phyloP scores from a whole-genome alignment of 2,329 filamentous ascomycete species.

The Fusarium xyrophilum region DNA sequence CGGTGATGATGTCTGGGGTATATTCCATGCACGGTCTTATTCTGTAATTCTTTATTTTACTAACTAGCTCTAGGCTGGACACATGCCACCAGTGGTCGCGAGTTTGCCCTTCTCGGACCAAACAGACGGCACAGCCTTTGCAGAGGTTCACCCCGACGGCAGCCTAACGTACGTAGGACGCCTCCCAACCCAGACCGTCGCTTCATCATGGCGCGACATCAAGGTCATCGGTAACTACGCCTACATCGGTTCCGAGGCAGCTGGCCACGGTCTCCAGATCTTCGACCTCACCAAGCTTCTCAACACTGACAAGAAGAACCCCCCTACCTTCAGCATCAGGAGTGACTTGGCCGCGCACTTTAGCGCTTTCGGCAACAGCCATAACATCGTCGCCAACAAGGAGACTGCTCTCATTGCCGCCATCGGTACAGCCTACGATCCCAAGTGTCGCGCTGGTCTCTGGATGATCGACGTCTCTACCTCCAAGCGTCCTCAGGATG shows the following conservation, averaged over 20 bases:
- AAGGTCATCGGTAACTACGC: constrained; percentile 47
- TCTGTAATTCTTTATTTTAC: background rate
- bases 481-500: background rate
- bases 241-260: constrained; percentile 53
- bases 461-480: constrained; percentile 15
- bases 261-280: constrained; percentile 64
- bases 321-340: background rate
- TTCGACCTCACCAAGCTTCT: constrained; percentile 66
- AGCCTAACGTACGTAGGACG: constrained; percentile 35
- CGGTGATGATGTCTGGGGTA: constrained; percentile 8
- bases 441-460: constrained; percentile 6
- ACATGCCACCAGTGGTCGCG: constrained; percentile 1
- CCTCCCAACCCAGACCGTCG: constrained; percentile 50
- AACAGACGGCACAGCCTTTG: constrained; percentile 7
- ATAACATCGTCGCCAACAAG: constrained; percentile 14
- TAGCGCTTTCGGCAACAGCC: constrained; percentile 3
- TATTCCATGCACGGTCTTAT: too few species aligned
- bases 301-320: constrained; percentile 17
- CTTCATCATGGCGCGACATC: constrained; percentile 51
- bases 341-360: background rate
- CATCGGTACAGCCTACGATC: background rate
- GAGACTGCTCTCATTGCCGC: background rate
- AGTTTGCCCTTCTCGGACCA: constrained; percentile 12
- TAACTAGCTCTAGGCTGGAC: background rate
- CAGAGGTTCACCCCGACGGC: background rate